phyloP scores from a whole-genome alignment of 1,139 yeast species.

The Suhomyces panamericanus region DNA sequence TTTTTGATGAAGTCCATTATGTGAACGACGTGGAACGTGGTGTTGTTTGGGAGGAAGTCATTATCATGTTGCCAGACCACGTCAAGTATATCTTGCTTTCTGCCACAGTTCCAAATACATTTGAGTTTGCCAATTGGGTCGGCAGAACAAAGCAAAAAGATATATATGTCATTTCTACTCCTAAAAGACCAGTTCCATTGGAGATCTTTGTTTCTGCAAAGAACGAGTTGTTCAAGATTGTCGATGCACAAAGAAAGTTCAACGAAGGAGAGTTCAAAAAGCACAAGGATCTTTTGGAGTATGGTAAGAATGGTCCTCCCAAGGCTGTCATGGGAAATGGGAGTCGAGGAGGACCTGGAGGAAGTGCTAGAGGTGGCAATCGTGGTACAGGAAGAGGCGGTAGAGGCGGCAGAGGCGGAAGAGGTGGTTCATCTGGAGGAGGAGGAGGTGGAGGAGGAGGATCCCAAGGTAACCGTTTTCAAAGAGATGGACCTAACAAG shows the following conservation, averaged over 20 bases:
- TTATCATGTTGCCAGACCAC: conserved; percentile 93
- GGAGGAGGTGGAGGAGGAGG: conserved; percentile 27
- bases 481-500: conserved; percentile 71
- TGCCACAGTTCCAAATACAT: conserved; percentile 97
- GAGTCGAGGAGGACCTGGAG: conserved; percentile 47
- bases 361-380: conserved; percentile 45
- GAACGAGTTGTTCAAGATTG: conserved; percentile 64
- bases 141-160: conserved; percentile 96
- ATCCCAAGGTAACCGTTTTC: conserved; percentile 27
- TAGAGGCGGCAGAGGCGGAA: conserved; percentile 27
- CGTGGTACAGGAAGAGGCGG: conserved; percentile 28
- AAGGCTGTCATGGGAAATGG: conserved; percentile 43
- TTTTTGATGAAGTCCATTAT: conserved; percentile 96
- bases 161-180: conserved; percentile 92
- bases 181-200: conserved; percentile 93
- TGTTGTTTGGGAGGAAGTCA: conserved; percentile 99
- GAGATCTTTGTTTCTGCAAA: conserved; percentile 86
- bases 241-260: conserved; percentile 72
- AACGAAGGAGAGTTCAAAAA: conserved; percentile 61
- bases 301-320: conserved; percentile 36
- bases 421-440: conserved; percentile 17
- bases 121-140: conserved; percentile 98
- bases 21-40: conserved; percentile 97
- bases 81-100: conserved; percentile 85
- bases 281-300: conserved; percentile 56